phyloP scores from a whole-genome alignment of 306 rosid species.

The Lathyrus aphaca region DNA sequence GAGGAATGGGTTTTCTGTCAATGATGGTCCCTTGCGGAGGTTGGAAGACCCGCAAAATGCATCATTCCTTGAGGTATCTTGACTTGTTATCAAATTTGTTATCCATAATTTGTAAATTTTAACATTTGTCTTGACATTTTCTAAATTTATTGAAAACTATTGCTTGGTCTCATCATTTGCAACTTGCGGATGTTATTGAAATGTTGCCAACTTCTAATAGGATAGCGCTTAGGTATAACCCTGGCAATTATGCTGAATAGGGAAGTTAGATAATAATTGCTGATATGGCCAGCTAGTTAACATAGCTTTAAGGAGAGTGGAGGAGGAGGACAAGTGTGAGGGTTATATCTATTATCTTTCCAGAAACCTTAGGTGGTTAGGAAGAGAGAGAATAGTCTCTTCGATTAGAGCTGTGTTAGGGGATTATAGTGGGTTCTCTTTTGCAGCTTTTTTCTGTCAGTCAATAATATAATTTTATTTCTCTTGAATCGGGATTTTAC shows the following conservation, averaged over 20 bases:
- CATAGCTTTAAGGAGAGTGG: neutral
- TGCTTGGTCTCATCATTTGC: conserved; percentile 6
- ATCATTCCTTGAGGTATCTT: conserved; percentile 73
- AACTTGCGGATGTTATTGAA: neutral
- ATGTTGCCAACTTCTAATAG: neutral
- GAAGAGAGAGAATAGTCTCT: neutral
- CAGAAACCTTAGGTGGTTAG: neutral
- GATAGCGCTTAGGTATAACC: neutral
- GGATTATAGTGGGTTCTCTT: neutral
- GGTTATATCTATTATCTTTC: neutral
- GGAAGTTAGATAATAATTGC: neutral
- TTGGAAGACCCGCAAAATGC: conserved; percentile 87
- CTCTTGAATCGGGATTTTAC: neutral
- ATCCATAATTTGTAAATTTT: neutral
- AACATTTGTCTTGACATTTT: neutral
- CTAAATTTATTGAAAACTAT: conserved; percentile 2
- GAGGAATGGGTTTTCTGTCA: conserved; percentile 85
- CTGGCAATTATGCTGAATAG: neutral
- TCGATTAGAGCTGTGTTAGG: no score
- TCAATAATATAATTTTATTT: neutral
- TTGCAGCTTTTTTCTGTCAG: neutral
- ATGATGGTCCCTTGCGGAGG: conserved; percentile 74
- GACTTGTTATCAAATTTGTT: conserved; percentile 32
- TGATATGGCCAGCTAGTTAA: neutral
- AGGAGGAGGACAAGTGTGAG: neutral